phyloP scores from a whole-genome alignment of 768 basidiomycete species.

The Bullera alba region DNA sequence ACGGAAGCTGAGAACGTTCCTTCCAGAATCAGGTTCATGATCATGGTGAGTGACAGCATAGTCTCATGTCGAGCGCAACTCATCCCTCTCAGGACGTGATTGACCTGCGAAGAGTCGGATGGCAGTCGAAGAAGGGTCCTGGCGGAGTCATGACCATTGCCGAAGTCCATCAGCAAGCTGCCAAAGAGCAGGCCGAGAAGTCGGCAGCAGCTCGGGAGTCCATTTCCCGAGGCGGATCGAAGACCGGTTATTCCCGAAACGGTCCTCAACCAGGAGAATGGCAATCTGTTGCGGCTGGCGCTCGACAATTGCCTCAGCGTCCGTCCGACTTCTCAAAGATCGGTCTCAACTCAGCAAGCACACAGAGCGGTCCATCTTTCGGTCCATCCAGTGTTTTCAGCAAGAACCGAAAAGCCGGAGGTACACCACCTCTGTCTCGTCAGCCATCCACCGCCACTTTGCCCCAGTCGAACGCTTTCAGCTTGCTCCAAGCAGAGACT shows the following conservation, averaged over 20 bases:
- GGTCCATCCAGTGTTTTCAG: constrained; percentile 79
- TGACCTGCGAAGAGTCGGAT: constrained; percentile 75
- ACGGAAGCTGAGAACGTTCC: constrained; percentile 66
- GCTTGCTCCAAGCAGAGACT: constrained; percentile 51
- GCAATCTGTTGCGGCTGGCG: constrained; percentile 59
- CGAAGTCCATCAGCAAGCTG: constrained; percentile 71
- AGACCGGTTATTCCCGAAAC: constrained; percentile 64
- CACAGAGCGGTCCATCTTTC: constrained; percentile 58
- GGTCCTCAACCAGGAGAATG: constrained; percentile 64
- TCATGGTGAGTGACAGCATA: constrained; percentile 59
- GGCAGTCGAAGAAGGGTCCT: constrained; percentile 64
- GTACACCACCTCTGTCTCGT: constrained; percentile 63
- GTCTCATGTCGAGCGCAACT: background rate
- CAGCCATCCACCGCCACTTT: constrained; percentile 75
- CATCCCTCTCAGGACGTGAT: constrained; percentile 66
- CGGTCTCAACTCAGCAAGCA: constrained; percentile 51
- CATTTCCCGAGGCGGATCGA: constrained; percentile 86
- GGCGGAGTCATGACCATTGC: constrained; percentile 82
- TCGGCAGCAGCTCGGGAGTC: constrained; percentile 57
- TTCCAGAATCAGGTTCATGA: constrained; percentile 89
- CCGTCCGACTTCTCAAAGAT: constrained; percentile 37
- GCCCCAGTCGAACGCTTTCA: constrained; percentile 83
- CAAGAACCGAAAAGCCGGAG: constrained; percentile 52
- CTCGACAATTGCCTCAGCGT: constrained; percentile 51
- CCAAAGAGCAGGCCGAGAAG: constrained; percentile 61